Conservation (phyloP, 805 yeast species). For the Saccharomycopsis capsularis region DNA sequence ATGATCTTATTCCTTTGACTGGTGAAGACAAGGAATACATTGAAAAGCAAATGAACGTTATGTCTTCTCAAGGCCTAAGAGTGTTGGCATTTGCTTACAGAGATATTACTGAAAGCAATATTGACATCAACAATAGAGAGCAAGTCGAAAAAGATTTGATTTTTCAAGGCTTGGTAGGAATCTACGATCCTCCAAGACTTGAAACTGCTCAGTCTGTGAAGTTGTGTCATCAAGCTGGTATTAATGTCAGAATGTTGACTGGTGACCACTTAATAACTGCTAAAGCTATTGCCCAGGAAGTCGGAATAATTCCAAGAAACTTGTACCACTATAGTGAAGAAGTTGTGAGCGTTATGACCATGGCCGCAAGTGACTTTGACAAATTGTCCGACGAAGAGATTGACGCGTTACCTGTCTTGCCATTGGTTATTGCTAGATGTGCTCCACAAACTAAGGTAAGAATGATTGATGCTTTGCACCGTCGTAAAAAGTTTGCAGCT, state of each 20-base stretch:
- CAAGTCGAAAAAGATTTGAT: conserved; percentile 46
- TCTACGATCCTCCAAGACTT: conserved; percentile 72
- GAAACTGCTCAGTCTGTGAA: conserved; percentile 63
- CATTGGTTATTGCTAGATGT: conserved; percentile 75
- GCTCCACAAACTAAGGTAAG: conserved; percentile 79
- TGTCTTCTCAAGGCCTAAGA: conserved; percentile 62
- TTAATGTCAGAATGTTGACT: conserved; percentile 74
- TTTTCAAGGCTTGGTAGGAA: conserved; percentile 66
- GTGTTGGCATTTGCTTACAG: conserved; percentile 63
- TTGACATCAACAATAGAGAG: conserved; percentile 33
- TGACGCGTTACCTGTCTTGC: conserved; percentile 58
- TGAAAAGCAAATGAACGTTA: conserved; percentile 48
- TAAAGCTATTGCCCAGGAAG: conserved; percentile 71
- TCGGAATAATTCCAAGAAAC: conserved; percentile 64
- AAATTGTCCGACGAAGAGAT: conserved; percentile 51
- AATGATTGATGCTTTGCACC: conserved; percentile 71
- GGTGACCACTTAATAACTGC: conserved; percentile 82
- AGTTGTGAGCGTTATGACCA: conserved; percentile 58
- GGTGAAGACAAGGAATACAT: conserved; percentile 36
- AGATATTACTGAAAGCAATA: conserved; percentile 26
- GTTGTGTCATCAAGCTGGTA: conserved; percentile 66
- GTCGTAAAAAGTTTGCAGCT: conserved; percentile 56
- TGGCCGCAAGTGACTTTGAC: conserved; percentile 72
- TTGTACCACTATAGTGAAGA: conserved; percentile 48
- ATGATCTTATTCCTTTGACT: conserved; percentile 32